Evolutionary conservation across 2,329 filamentous ascomycete genomes (phyloP).

Genomic region (Pochonia chlamydosporia): DNA sequence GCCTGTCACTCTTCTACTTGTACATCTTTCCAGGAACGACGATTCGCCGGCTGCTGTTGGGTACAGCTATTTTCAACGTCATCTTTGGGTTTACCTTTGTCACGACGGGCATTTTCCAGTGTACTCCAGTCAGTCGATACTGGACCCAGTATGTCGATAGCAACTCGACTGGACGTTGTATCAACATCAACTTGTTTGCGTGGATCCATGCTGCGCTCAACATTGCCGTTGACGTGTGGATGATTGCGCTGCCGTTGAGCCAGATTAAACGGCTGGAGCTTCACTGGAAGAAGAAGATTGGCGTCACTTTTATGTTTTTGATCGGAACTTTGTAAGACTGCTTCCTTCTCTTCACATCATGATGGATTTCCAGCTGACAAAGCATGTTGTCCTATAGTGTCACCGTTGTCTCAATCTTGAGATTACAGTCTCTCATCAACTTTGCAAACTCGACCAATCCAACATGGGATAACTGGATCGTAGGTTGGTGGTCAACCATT

Average conservation of each 20-base stretch:
- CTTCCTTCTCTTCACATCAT: background rate
- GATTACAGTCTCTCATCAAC: conserved; percentile 7
- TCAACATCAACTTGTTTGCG: conserved; percentile 7
- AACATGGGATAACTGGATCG: conserved; percentile 8
- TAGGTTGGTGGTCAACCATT: conserved; percentile 8
- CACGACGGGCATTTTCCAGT: conserved; percentile 29
- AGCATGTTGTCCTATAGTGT: conserved; percentile 3
- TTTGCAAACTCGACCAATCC: conserved; percentile 7
- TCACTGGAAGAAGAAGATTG: conserved; percentile 8
- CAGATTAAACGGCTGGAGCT: conserved; percentile 4
- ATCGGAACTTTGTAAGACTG: conserved; percentile 8
- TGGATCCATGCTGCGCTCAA: conserved; percentile 5
- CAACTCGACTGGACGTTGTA: conserved; percentile 1
- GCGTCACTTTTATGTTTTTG: conserved; percentile 8
- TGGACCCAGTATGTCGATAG: conserved; percentile 35
- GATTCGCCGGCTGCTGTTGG: conserved; percentile 25
- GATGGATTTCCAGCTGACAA: background rate
- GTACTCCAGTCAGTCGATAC: conserved; percentile 31
- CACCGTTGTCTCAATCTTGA: conserved; percentile 5
- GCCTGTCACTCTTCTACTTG: conserved; percentile 36
- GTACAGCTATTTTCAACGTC: conserved; percentile 24
- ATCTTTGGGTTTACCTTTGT: conserved; percentile 25
- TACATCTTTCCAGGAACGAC: conserved; percentile 30
- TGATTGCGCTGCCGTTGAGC: conserved; percentile 9
- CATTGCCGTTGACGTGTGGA: conserved; percentile 7